Evolutionary conservation across 2,329 filamentous ascomycete genomes (phyloP).

Genomic region (Aspergillus aculeatinus): DNA sequence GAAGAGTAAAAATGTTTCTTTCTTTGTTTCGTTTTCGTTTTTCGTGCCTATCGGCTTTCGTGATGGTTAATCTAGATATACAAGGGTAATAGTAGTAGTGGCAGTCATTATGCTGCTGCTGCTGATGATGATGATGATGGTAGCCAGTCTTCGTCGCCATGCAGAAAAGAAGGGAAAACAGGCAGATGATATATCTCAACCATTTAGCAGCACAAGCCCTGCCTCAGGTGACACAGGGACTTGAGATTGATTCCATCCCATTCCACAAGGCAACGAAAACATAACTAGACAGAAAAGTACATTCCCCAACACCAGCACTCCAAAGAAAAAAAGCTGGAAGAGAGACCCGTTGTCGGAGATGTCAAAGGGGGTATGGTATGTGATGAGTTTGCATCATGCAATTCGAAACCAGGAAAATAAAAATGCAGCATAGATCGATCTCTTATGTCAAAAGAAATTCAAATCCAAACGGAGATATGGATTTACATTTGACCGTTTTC

Average conservation of each 20-base stretch:
- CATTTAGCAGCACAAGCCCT: not conserved
- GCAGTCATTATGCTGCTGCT: not conserved
- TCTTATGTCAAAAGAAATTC: not conserved
- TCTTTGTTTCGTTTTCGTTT: not conserved
- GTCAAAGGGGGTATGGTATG: not conserved
- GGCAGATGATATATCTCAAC: slow-evolving; percentile 3
- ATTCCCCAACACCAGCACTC: not conserved
- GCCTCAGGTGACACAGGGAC: not conserved
- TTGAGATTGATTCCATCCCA: not conserved
- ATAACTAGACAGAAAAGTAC: not conserved
- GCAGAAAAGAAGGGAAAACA: slow-evolving; percentile 23
- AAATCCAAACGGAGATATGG: not conserved
- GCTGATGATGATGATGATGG: slow-evolving; percentile 3
- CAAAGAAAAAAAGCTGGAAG: not conserved
- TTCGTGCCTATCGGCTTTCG: not conserved
- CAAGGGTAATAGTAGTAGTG: slow-evolving; percentile 2
- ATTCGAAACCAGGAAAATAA: not conserved
- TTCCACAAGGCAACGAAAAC: too few species aligned
- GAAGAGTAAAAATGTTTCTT: not conserved
- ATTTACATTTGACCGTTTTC: too few species aligned
- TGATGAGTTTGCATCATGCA: slow-evolving; percentile 2
- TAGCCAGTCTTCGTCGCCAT: slow-evolving; percentile 19
- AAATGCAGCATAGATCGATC: slow-evolving; percentile 6
- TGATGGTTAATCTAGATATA: slow-evolving; percentile 1
- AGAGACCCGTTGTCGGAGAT: not conserved